These are phyloP conservation scores for Hyparrhenia diplandra DNA, from an alignment of 176 grass and related monocot species.

Conservation along the genomic window DNA sequence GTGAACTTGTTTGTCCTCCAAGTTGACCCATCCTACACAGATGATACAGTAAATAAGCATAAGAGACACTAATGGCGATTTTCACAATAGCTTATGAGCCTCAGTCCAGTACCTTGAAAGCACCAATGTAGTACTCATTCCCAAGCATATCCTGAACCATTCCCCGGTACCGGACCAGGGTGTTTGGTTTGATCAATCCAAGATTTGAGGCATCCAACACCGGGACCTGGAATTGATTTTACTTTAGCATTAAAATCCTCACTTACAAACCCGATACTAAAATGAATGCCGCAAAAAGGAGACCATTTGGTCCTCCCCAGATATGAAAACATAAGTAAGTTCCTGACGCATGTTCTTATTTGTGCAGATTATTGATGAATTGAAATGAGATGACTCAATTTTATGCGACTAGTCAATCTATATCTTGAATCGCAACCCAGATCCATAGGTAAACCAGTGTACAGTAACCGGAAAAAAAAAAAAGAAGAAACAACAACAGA, in stretches of 20 bases:
- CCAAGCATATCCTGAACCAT: slow-evolving; percentile 99
- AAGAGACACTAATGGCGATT: neutral
- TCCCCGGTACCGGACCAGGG: slow-evolving; percentile 70
- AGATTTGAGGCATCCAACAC: slow-evolving; percentile 60
- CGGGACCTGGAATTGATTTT: slow-evolving; percentile 51
- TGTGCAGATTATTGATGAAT: neutral
- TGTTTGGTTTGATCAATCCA: slow-evolving; percentile 80
- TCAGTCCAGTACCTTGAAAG: slow-evolving; percentile 59
- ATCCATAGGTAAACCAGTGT: neutral
- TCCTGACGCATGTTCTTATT: neutral
- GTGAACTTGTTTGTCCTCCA: slow-evolving; percentile 94
- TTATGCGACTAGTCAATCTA: neutral
- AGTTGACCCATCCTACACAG: slow-evolving; percentile 63
- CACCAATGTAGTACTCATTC: slow-evolving; percentile 80
- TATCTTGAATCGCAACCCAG: neutral
- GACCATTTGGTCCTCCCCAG: neutral
- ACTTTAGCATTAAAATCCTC: neutral
- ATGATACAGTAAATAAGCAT: neutral
- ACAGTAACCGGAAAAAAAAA: neutral
- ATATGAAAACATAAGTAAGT: neutral
- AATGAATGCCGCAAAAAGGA: neutral
- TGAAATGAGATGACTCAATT: neutral
- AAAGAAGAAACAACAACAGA: neutral
- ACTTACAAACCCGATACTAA: neutral
- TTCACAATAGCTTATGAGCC: neutral